Evolutionary conservation across 169 alveolate genomes (phyloP), one percentile per base, ranked within the genome.

Genomic region (Eimeria zaria): DNA sequence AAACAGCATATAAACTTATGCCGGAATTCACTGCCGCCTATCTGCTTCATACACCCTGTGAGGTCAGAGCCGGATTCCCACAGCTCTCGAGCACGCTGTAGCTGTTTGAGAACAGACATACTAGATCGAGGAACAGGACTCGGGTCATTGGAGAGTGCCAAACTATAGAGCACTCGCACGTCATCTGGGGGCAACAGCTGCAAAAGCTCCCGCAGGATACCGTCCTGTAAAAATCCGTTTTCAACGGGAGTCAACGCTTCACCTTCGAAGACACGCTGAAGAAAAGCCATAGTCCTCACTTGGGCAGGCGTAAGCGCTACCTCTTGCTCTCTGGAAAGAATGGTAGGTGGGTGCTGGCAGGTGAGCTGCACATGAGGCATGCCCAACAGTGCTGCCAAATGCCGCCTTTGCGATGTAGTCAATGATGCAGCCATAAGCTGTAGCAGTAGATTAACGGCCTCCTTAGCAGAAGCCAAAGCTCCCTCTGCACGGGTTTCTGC

Each of bases 121-220:
- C 64, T n/a, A 2, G 55, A 44, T 46, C 87, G 36, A 76, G 87
- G 55, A 6, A 76, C 64, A 22, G 62, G 60, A 27, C 27, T 18
- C 62, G 87, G 41, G 46, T 18, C 87, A 30, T 41, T 20, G 27
- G 62, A n/a, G 14, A 48, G 67, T 9, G 53, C 48, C 55, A 81
- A 9, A 14, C 73, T 46, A 16, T 81, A 55, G 33, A 81, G 71
- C 48, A 24, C 73, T 30, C 30, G 71, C 12, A 30, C n/a, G 33
- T 81, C 51, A 33, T 81, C 73, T 16, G 64, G 74, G 12, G 90
- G 90, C 73, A 81, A 51, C 90, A 81, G 30, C 71, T 36, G 46
- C 58, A 18, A 55, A 14, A 48, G 71, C 24, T 81, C 90, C 69
- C 69, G 71, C 27, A 51, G 90, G 41, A 81, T 81, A 16, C 90